phyloP scores from a whole-genome alignment of 2,329 filamentous ascomycete genomes.

The Dothidotthia symphoricarpi region DNA sequence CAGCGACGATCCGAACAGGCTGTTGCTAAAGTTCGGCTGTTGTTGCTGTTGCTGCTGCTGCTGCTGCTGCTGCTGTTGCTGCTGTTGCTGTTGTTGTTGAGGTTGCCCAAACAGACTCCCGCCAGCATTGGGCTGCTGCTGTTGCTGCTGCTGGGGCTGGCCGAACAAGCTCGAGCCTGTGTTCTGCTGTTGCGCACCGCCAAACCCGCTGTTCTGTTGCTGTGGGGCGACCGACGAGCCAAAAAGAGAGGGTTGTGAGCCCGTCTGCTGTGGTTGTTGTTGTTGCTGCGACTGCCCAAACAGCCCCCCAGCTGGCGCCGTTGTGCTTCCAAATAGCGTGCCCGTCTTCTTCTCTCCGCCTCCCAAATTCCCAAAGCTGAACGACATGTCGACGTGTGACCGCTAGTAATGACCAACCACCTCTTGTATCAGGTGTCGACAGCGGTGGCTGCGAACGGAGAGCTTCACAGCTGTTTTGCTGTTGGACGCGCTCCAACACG shows the following conservation, averaged over 20 bases:
- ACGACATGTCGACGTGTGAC: constrained; percentile 25
- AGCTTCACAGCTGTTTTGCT: constrained; percentile 13
- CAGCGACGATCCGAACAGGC: constrained; percentile 38
- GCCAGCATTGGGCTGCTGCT: constrained; percentile 35
- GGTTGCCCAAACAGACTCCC: constrained; percentile 43
- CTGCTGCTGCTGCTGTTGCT: constrained; percentile 41
- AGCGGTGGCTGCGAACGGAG: constrained; percentile 1
- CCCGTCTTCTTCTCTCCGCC: constrained; percentile 37
- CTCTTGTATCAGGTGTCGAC: constrained; percentile 1
- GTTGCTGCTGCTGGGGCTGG: constrained; percentile 15
- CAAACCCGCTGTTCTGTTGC: constrained; percentile 25
- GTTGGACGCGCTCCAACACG: constrained; percentile 12
- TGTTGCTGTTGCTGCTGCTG: constrained; percentile 44
- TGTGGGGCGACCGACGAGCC: constrained; percentile 12
- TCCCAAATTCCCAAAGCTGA: constrained; percentile 29
- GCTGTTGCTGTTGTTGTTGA: constrained; percentile 40
- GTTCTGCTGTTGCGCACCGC: constrained; percentile 16
- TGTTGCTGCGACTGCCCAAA: constrained; percentile 43
- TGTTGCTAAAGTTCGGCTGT: constrained; percentile 43
- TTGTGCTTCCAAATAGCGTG: constrained; percentile 39
- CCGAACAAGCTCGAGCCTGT: constrained; percentile 24
- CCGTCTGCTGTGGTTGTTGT: constrained; percentile 30
- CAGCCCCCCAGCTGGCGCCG: constrained; percentile 40
- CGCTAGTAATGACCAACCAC: constrained; percentile 1
- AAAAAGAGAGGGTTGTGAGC: constrained; percentile 29